phyloP scores from a whole-genome alignment of 2,329 filamentous ascomycete genomes.

The Talaromyces sp. region DNA sequence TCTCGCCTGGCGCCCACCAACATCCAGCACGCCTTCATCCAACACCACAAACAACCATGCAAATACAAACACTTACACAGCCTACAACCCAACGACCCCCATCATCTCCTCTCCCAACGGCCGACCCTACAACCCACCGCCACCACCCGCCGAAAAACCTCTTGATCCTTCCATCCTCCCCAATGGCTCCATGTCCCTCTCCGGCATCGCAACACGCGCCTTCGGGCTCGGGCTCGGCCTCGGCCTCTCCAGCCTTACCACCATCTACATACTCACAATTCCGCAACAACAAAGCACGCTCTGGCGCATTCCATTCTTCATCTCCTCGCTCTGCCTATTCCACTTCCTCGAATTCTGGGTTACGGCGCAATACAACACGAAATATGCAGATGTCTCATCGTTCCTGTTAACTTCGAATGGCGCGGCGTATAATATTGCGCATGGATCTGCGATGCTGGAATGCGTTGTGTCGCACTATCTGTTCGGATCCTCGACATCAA shows the following conservation, averaged over 20 bases:
- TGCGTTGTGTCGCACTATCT: conserved; percentile 53
- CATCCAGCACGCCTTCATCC: neutral
- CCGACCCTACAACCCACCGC: neutral
- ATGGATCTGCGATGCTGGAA: conserved; percentile 70
- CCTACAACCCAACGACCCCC: neutral
- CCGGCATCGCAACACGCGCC: conserved; percentile 45
- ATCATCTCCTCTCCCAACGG: neutral
- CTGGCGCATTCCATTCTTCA: conserved; percentile 57
- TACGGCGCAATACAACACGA: conserved; percentile 79
- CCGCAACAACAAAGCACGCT: conserved; percentile 33
- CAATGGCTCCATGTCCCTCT: conserved; percentile 40
- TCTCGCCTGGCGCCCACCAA: conserved; percentile 11
- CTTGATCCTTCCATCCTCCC: conserved; percentile 35
- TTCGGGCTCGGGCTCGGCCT: conserved; percentile 43
- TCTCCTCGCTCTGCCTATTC: conserved; percentile 66
- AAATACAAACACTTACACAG: neutral
- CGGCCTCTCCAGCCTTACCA: conserved; percentile 32
- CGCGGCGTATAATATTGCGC: conserved; percentile 76
- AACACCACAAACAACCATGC: neutral
- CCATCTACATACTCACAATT: conserved; percentile 26
- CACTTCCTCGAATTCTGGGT: conserved; percentile 97
- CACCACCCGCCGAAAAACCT: neutral
- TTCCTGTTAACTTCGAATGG: conserved; percentile 87
- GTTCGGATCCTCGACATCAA: conserved; percentile 33
- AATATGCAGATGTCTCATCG: conserved; percentile 65